Conservation (phyloP, 2,329 filamentous ascomycete genomes). For the Sporothrix globosa region DNA sequence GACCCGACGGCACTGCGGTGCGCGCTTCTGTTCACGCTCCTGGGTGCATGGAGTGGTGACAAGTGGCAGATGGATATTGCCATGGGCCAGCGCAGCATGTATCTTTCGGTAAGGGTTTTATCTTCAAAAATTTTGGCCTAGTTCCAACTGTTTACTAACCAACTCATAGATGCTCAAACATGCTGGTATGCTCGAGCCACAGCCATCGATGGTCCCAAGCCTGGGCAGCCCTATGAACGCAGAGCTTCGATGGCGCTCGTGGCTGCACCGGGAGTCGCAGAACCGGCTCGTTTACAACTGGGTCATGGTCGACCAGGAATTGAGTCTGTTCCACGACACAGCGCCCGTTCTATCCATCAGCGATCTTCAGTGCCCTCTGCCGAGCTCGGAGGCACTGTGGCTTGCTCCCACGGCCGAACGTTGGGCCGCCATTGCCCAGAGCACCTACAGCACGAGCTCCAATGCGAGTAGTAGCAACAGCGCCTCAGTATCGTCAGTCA, state of each 20-base stretch:
- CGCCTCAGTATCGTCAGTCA: conserved; percentile 50
- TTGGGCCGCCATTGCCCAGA: conserved; percentile 64
- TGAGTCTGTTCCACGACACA: conserved; percentile 67
- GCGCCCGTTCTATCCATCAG: conserved; percentile 65
- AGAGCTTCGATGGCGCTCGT: conserved; percentile 63
- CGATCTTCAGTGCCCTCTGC: conserved; percentile 67
- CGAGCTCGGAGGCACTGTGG: conserved; percentile 65
- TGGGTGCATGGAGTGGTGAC: conserved; percentile 73
- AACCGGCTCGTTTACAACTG: conserved; percentile 73
- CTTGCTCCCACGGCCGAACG: conserved; percentile 59
- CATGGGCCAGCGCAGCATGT: conserved; percentile 74
- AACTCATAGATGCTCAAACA: conserved; percentile 65
- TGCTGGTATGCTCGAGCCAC: conserved; percentile 65
- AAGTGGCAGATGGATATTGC: conserved; percentile 79
- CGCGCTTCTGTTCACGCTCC: conserved; percentile 67
- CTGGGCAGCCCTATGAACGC: conserved; percentile 50
- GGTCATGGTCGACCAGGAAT: conserved; percentile 74
- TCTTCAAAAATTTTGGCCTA: background rate
- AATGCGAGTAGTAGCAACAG: background rate
- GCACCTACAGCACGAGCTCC: conserved; percentile 55
- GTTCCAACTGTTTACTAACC: background rate
- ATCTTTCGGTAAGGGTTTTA: conserved; percentile 60
- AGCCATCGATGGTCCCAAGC: conserved; percentile 50
- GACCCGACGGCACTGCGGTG: conserved; percentile 67
- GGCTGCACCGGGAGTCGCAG: conserved; percentile 66